Conservation (phyloP, 2,329 filamentous ascomycete species). For the Phaeophleospora eucalypticola region DNA sequence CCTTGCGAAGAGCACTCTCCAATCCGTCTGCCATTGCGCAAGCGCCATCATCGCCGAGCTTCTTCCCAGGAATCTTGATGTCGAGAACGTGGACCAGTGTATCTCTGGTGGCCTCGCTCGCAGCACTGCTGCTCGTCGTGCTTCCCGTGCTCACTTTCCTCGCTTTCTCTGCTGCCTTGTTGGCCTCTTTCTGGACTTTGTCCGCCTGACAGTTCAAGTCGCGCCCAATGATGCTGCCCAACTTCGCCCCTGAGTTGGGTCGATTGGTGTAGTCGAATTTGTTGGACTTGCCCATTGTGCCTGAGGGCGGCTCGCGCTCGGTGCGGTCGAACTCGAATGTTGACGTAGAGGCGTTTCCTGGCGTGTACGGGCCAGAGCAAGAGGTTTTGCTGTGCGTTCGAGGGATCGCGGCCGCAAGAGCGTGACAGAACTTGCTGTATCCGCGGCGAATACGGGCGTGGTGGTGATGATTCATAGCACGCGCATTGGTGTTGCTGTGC, state of each 20-base stretch:
- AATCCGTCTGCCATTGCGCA: constrained; percentile 42
- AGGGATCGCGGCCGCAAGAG: constrained; percentile 2
- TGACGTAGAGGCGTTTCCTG: constrained; percentile 4
- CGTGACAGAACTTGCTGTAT: constrained; percentile 10
- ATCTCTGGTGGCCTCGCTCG: constrained; percentile 11
- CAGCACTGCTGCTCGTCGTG: constrained; percentile 10
- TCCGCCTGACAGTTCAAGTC: constrained; percentile 39
- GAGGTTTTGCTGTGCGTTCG: constrained; percentile 2
- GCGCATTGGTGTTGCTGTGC: background rate
- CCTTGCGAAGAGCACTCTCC: constrained; percentile 36
- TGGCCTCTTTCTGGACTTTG: constrained; percentile 29
- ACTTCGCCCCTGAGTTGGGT: constrained; percentile 43
- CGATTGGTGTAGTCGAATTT: constrained; percentile 41
- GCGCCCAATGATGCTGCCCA: constrained; percentile 43
- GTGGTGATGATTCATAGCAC: background rate
- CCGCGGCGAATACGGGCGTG: constrained; percentile 7
- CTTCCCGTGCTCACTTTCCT: constrained; percentile 29
- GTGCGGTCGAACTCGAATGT: constrained; percentile 1
- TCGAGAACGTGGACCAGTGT: constrained; percentile 34
- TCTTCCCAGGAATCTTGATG: constrained; percentile 44
- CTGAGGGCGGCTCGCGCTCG: background rate
- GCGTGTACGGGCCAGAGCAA: background rate
- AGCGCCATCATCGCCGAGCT: constrained; percentile 46
- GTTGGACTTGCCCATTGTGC: constrained; percentile 32
- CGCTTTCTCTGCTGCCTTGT: constrained; percentile 22